Conservation (phyloP, 768 basidiomycete genomes). For the Punctularia strigosozonata region DNA sequence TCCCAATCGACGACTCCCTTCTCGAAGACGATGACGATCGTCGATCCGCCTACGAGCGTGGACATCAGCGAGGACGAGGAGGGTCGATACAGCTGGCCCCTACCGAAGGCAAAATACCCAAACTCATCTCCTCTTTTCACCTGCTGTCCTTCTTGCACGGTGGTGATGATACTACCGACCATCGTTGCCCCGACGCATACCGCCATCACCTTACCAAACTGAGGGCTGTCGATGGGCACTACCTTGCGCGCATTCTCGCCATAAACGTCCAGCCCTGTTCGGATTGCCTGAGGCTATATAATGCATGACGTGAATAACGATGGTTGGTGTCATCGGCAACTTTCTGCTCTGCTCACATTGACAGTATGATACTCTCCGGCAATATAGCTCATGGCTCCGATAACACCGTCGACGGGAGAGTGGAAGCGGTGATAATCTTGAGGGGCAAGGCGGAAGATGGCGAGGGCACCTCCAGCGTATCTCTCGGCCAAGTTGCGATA, state of each 20-base stretch:
- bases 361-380: constrained; percentile 94
- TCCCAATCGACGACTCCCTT: constrained; percentile 83
- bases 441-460: constrained; percentile 85
- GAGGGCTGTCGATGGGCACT: constrained; percentile 80
- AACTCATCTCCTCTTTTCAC: constrained; percentile 84
- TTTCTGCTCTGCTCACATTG: constrained; percentile 42
- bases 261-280: constrained; percentile 83
- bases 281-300: constrained; percentile 91
- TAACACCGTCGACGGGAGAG: constrained; percentile 70
- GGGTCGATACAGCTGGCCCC: constrained; percentile 12
- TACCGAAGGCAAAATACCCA: constrained; percentile 93
- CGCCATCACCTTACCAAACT: constrained; percentile 86
- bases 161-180: constrained; percentile 84
- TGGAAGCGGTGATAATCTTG: constrained; percentile 97
- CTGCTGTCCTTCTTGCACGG: constrained; percentile 72
- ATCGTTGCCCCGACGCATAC: constrained; percentile 93
- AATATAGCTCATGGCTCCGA: constrained; percentile 78
- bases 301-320: too few relatives aligned
- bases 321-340: too few relatives aligned
- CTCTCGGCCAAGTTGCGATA: constrained; percentile 60
- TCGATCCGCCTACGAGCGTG: constrained; percentile 63
- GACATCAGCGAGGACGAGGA: too few relatives aligned
- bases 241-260: constrained; percentile 92
- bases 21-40: constrained; percentile 85
- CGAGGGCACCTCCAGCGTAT: constrained; percentile 73